These are phyloP conservation scores for Eucommia ulmoides DNA, from an alignment of 257 asterid genomes.

Conservation along the genomic window DNA sequence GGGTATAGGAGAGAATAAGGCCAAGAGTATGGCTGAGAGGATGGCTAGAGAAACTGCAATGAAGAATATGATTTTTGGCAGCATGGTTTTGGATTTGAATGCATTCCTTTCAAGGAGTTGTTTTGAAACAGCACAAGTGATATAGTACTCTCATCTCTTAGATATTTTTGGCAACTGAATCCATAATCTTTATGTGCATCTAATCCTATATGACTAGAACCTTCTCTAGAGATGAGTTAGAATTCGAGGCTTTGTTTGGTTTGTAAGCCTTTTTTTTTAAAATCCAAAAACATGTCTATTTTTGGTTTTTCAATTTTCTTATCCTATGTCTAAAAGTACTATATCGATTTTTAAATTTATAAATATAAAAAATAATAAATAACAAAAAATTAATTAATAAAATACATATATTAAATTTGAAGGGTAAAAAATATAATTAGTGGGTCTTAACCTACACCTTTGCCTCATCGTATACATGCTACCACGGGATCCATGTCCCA, in stretches of 20 bases:
- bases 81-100: slow-evolving; percentile 24
- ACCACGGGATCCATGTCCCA: slow-evolving; percentile 98
- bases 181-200: slow-evolving; percentile 20
- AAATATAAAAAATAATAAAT: too few species aligned
- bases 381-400: too few species aligned
- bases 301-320: slow-evolving; percentile 82
- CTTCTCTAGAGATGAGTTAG: background rate
- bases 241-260: too few species aligned
- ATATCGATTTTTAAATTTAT: too few species aligned
- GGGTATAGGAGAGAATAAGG: slow-evolving; percentile 54
- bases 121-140: slow-evolving; percentile 27
- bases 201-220: background rate
- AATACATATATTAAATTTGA: too few species aligned
- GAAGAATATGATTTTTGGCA: slow-evolving; percentile 46
- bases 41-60: slow-evolving; percentile 58
- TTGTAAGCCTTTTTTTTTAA: too few species aligned
- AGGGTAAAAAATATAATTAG: too few species aligned
- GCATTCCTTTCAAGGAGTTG: slow-evolving; percentile 20
- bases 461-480: slow-evolving; percentile 96
- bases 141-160: slow-evolving; percentile 20
- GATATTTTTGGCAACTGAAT: slow-evolving; percentile 44
- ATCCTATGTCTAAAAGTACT: slow-evolving; percentile 87
- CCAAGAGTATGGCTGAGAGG: slow-evolving; percentile 47
- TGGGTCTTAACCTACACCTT: slow-evolving; percentile 89
- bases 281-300: slow-evolving; percentile 62